Conservation (phyloP, 257 asterid genomes). For the Solanum boliviense region DNA sequence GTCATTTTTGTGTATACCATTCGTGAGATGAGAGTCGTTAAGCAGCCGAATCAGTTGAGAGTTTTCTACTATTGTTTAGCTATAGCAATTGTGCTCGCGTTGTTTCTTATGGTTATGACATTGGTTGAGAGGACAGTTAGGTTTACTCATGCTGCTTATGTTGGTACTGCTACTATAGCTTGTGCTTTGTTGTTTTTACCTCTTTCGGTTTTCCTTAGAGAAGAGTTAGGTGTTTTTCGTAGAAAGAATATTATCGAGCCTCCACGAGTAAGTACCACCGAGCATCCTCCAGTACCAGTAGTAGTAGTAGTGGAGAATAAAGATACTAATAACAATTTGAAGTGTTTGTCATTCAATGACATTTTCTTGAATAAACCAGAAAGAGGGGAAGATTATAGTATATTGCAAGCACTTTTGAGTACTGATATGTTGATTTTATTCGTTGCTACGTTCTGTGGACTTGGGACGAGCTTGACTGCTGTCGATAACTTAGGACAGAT, state of each 20-base stretch:
- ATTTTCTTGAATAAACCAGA: constrained; percentile 47
- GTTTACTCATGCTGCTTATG: constrained; percentile 54
- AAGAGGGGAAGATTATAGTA: constrained; percentile 68
- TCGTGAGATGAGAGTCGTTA: constrained; percentile 47
- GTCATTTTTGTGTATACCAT: constrained; percentile 65
- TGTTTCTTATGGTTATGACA: constrained; percentile 66
- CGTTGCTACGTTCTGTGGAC: constrained; percentile 59
- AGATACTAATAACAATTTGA: not conserved
- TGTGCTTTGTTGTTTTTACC: constrained; percentile 53
- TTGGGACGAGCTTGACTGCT: constrained; percentile 66
- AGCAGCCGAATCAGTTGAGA: constrained; percentile 32
- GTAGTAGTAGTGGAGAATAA: not conserved
- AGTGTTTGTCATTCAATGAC: constrained; percentile 10
- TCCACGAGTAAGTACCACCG: constrained; percentile 8
- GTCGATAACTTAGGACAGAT: constrained; percentile 76
- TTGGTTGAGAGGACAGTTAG: constrained; percentile 27
- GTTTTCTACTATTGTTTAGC: constrained; percentile 45
- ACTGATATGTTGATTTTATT: constrained; percentile 47
- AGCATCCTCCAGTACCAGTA: not conserved
- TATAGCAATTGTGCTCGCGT: constrained; percentile 43
- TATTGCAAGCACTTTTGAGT: constrained; percentile 61
- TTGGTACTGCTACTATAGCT: constrained; percentile 50
- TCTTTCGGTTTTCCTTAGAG: constrained; percentile 39
- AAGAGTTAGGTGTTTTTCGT: constrained; percentile 32
- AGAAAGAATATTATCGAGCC: not conserved